Conservation (phyloP, 2,329 filamentous ascomycete species). For the Ascochyta lentis region DNA sequence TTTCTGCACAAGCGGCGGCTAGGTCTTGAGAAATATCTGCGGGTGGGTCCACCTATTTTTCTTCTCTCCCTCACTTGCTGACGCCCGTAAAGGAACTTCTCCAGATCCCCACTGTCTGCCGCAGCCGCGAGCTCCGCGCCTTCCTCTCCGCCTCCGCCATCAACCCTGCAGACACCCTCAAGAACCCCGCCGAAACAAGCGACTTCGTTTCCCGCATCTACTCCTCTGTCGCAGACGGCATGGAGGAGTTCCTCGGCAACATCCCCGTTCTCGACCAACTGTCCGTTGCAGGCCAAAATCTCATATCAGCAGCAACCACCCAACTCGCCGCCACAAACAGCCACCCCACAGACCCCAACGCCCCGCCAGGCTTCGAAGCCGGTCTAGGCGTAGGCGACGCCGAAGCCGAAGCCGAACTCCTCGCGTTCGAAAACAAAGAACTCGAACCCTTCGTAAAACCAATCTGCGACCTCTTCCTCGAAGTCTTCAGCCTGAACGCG, state of each 20-base stretch:
- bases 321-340: slow-evolving; percentile 53
- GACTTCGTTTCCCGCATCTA: slow-evolving; percentile 95
- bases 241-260: slow-evolving; percentile 97
- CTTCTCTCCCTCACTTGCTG: neutral
- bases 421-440: slow-evolving; percentile 83
- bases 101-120: slow-evolving; percentile 88
- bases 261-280: slow-evolving; percentile 95
- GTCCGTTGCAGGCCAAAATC: slow-evolving; percentile 88
- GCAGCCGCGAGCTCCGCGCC: slow-evolving; percentile 86
- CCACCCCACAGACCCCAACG: slow-evolving; percentile 14
- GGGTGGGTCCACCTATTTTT: slow-evolving; percentile 28
- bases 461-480: slow-evolving; percentile 96
- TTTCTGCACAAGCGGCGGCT: slow-evolving; percentile 88
- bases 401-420: slow-evolving; percentile 92
- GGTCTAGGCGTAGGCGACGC: slow-evolving; percentile 62
- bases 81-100: slow-evolving; percentile 67
- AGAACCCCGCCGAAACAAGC: slow-evolving; percentile 64
- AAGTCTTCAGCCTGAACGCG: slow-evolving; percentile 91
- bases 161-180: slow-evolving; percentile 67
- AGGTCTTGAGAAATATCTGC: slow-evolving; percentile 83
- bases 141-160: slow-evolving; percentile 90
- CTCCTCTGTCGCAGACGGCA: slow-evolving; percentile 94
- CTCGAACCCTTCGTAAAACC: slow-evolving; percentile 96
- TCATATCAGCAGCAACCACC: slow-evolving; percentile 75
- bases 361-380: slow-evolving; percentile 39